Base-by-base conservation (phyloP, 108 stramenopile genomes). In the Pelagomonas calceolata region DNA sequence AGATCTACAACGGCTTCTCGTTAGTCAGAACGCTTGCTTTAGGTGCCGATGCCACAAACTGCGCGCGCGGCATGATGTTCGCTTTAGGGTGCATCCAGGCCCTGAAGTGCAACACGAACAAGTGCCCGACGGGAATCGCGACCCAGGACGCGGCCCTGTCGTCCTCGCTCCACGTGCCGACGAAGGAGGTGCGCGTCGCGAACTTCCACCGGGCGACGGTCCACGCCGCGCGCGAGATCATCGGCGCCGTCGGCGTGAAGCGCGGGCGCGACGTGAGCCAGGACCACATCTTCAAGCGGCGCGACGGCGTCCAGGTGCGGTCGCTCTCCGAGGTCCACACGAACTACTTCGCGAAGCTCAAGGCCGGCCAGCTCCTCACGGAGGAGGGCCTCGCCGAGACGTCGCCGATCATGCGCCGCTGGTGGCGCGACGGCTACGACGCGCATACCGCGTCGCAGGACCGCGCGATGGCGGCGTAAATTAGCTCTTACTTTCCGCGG, bases 41-140 rank as follows among this genome's bases (percentile, higher is more conserved):
- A 18, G 92, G 92, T 0, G 92, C 92, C 4, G 92, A 93, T 76
- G 68, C 88, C 17, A 82, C 82, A 66, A 87, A 87, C 78, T 86
- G 90, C 15, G 92, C 92, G 15, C 68, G 92, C 63, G 84, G 86
- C 17, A 90, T 93, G 70, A 78, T 93, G 79, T 80, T 93, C 71
- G 75, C 78, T 7, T 67, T 93, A 15, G 92, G 92, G 29, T 93
- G 92, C 66, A 90, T 93, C 64, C 91, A 92, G 76, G 91, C 92
- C 33, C 80, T 93, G 60, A 93, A 93, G 75, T 93, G 92, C 73
- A 87, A 90, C 70, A 84, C 90, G 18, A 93, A 93, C 76, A 87
- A 78, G 32, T 93, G 92, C 81, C 92, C 92, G 0, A 93, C 92
- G 12, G 92, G 92, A 1, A 88, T 94, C 34, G 84, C 93, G 4